Evolutionary conservation across 1,284 basidiomycete genomes (phyloP).

Genomic region (Somion occarium): DNA sequence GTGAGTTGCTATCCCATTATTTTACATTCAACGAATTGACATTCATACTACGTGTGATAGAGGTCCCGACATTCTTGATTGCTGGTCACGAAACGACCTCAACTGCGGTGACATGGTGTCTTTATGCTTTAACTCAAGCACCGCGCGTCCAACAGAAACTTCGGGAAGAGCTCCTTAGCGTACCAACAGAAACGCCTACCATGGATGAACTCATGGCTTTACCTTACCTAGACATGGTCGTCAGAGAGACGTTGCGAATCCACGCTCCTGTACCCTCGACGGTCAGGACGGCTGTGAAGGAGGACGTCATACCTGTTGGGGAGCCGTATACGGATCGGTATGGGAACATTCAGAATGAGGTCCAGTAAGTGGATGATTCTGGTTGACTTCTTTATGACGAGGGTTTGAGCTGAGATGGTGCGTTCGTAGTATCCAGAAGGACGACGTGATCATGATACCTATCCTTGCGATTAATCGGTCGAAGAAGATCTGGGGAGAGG

Average conservation of each 20-base stretch:
- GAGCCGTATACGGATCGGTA: slow-evolving; percentile 27
- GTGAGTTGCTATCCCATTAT: not conserved
- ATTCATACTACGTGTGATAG: not conserved
- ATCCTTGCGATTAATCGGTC: slow-evolving; percentile 42
- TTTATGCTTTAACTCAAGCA: slow-evolving; percentile 56
- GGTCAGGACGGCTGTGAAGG: slow-evolving; percentile 43
- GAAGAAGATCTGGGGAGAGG: slow-evolving; percentile 51
- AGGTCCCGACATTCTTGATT: slow-evolving; percentile 53
- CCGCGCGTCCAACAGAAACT: slow-evolving; percentile 60
- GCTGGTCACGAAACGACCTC: slow-evolving; percentile 74
- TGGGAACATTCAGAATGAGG: slow-evolving; percentile 23
- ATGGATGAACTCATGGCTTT: slow-evolving; percentile 59
- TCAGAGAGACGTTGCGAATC: slow-evolving; percentile 67
- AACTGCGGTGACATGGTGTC: slow-evolving; percentile 46
- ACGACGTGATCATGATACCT: slow-evolving; percentile 42
- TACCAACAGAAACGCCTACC: slow-evolving; percentile 31
- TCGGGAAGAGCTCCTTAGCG: slow-evolving; percentile 55
- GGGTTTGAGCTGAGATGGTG: not conserved
- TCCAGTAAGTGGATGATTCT: slow-evolving; percentile 25
- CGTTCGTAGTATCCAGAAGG: slow-evolving; percentile 35
- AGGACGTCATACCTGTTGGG: slow-evolving; percentile 39
- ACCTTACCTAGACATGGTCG: slow-evolving; percentile 59
- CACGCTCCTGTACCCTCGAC: slow-evolving; percentile 57
- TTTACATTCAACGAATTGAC: not conserved
- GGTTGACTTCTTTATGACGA: not conserved